Evolutionary conservation across 352 stramenopile genomes (phyloP), one percentile per base, ranked within the genome.

Genomic region (Phytophthora sojae): DNA sequence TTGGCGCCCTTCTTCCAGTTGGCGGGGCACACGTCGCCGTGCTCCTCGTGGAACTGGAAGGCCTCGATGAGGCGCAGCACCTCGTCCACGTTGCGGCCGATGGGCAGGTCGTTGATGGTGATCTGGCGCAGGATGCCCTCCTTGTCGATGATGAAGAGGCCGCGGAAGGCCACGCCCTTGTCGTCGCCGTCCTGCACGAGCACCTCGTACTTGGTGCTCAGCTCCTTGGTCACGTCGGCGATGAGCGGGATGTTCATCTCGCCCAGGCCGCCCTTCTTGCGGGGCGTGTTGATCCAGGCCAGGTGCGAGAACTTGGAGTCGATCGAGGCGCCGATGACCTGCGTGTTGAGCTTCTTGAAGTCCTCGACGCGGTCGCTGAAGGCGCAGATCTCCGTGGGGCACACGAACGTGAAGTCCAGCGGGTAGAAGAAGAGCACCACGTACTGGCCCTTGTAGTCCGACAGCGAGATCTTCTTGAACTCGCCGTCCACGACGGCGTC

Each of bases 371-470:
- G 77, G 73, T 98, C 93, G 67, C 76, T 91, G 71, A 97, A 98
- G 32, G 89, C 88, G 66, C 86, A 92, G 78, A 97, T 97, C 79
- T 98, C 93, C 35, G 93, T 98, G 47, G 90, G 91, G 71, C 89
- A 96, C 64, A 97, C 93, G 63, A 97, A 98, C 30, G 92, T 97
- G 73, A 96, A 97, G 79, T 97, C 92, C 64, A 96, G 77, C 55
- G 93, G 92, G 79, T 97, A 97, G 75, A 97, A 98, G 88, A 97
- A 97, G 19, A 98, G 86, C 59, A 97, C 91, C 32, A 97, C 82
- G 67, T 94, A 98, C 71, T 98, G 90, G 63, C 91, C 91, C 53
- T 85, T 86, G 83, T 96, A 98, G 67, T 98, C 88, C 15, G 76
- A 79, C 9, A 97, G 78, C 64, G 78, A 93, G 35, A 98, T 61